Conservation (phyloP, 2,329 filamentous ascomycete species). For the Coniella vitis region DNA sequence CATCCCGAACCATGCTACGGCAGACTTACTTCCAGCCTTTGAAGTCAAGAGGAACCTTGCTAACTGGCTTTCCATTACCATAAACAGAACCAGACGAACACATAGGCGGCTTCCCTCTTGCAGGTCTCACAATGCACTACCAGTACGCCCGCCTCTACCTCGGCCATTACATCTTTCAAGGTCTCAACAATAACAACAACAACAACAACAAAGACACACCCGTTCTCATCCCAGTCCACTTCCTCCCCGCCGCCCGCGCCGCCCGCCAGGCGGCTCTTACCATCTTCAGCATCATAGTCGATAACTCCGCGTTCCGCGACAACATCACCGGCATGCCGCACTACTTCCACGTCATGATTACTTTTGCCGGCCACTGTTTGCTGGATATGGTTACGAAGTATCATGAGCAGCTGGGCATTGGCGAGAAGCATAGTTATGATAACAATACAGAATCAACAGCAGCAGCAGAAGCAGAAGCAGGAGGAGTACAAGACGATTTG, state of each 20-base stretch:
- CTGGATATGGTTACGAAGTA: background rate
- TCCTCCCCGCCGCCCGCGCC: background rate
- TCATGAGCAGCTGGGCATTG: background rate
- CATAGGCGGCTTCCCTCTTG: background rate
- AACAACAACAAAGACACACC: no score
- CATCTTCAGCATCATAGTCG: background rate
- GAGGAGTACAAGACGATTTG: background rate
- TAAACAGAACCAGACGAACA: background rate
- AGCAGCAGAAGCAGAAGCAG: no score
- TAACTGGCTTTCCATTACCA: no score
- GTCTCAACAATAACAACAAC: background rate
- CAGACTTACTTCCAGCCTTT: no score
- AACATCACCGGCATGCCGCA: background rate
- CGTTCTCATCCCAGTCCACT: background rate
- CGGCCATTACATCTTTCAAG: background rate
- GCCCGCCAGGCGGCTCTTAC: background rate
- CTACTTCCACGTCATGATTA: slow-evolving; percentile 1
- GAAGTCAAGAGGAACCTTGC: no score
- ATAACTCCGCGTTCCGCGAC: background rate
- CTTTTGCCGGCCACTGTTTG: background rate
- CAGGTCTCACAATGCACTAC: background rate
- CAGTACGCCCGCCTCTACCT: background rate
- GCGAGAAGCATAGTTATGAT: no score
- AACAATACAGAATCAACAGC: no score
- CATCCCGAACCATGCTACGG: no score